Conservation (phyloP, 1,284 basidiomycete genomes). For the Quambalaria eucalypti region DNA sequence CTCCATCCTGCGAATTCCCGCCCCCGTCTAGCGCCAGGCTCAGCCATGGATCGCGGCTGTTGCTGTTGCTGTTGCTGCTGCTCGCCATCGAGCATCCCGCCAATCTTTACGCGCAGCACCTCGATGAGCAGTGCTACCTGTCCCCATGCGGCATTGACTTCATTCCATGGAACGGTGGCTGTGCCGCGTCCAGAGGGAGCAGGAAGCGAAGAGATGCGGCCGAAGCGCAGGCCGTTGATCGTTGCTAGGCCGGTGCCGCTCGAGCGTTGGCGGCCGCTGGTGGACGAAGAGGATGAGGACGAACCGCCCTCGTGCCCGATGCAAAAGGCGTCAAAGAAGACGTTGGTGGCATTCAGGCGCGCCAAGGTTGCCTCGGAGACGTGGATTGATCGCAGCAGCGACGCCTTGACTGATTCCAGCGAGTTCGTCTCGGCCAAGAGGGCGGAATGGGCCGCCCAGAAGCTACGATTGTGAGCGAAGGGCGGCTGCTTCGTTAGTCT, state of each 20-base stretch:
- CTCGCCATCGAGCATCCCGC: neutral
- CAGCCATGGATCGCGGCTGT: too few species aligned
- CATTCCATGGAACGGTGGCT: conserved; percentile 76
- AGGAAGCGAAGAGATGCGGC: conserved; percentile 67
- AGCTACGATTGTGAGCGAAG: conserved; percentile 52
- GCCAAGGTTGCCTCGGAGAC: conserved; percentile 56
- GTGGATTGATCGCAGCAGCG: conserved; percentile 58
- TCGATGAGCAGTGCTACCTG: conserved; percentile 84
- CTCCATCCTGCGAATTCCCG: neutral
- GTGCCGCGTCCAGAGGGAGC: conserved; percentile 48
- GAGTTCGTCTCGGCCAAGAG: conserved; percentile 60
- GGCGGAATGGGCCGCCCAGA: conserved; percentile 70
- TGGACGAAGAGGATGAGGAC: neutral
- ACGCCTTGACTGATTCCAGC: conserved; percentile 61
- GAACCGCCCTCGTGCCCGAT: conserved; percentile 74
- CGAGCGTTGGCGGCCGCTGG: neutral
- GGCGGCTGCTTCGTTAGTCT: too few species aligned
- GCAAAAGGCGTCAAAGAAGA: conserved; percentile 96
- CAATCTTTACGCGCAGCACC: conserved; percentile 53
- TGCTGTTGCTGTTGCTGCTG: too few species aligned
- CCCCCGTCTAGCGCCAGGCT: neutral
- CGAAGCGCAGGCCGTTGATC: conserved; percentile 87
- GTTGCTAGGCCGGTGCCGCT: conserved; percentile 63
- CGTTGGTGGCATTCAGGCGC: conserved; percentile 83
- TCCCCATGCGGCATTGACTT: conserved; percentile 98